Conservation (phyloP, 805 yeast species). For the Priceomyces medius region DNA sequence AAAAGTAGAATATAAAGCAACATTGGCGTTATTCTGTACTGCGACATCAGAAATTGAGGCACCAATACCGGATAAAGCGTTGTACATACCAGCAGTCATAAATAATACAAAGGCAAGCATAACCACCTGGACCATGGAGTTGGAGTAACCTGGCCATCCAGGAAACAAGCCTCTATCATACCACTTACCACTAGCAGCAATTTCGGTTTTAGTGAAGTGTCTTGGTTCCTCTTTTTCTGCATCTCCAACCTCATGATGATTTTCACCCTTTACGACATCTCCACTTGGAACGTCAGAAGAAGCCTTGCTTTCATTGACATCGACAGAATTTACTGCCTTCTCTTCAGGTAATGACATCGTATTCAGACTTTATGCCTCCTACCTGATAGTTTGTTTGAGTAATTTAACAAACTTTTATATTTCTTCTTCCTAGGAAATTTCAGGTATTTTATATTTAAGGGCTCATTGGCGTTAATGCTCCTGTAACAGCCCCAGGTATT, state of each 20-base stretch:
- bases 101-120: conserved; percentile 47
- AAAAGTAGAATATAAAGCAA: conserved; percentile 54
- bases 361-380: background rate
- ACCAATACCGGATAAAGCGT: conserved; percentile 51
- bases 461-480: too few relatives aligned
- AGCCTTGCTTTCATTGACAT: conserved; percentile 6
- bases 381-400: too few relatives aligned
- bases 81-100: conserved; percentile 54
- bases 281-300: background rate
- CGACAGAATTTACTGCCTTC: conserved; percentile 5
- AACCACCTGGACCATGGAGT: conserved; percentile 42
- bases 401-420: background rate
- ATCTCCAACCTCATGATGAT: background rate
- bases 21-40: conserved; percentile 48
- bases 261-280: background rate
- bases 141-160: conserved; percentile 36
- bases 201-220: conserved; percentile 27
- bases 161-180: conserved; percentile 28
- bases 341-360: conserved; percentile 5
- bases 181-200: conserved; percentile 39
- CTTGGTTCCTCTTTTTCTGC: conserved; percentile 13
- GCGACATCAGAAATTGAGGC: conserved; percentile 43
- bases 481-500: too few relatives aligned
- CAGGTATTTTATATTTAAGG: background rate
- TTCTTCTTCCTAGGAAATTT: background rate